Percentiles rank a stretch among this genome's conserved stretches.
Evolutionary conservation across 192 early-diverging fungal genomes (phyloP).

Genomic region (Podila horticola): DNA sequence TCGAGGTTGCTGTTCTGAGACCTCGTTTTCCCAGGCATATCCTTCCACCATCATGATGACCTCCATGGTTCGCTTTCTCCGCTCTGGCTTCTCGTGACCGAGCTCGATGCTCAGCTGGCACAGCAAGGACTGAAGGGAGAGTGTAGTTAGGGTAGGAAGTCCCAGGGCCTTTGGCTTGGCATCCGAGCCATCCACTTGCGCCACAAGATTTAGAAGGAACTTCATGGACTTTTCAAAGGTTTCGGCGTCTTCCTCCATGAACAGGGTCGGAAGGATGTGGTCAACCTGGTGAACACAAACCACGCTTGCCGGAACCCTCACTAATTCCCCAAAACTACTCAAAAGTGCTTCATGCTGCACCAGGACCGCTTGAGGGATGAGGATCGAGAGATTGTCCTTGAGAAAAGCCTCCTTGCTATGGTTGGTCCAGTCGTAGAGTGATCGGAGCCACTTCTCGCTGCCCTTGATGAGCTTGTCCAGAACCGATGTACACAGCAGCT

Average conservation of each 20-base stretch:
- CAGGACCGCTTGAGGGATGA: slow-evolving; percentile 33
- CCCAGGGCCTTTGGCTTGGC: background rate
- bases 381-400: slow-evolving; percentile 7
- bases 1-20: background rate
- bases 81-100: slow-evolving; percentile 12
- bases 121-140: slow-evolving; percentile 20
- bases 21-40: slow-evolving; percentile 8
- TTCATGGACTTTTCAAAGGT: slow-evolving; percentile 9
- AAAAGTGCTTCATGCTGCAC: slow-evolving; percentile 11
- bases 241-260: slow-evolving; percentile 9
- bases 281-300: slow-evolving; percentile 35
- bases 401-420: slow-evolving; percentile 19
- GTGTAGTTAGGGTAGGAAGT: slow-evolving; percentile 10
- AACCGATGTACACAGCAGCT: slow-evolving; percentile 12
- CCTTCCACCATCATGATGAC: slow-evolving; percentile 23
- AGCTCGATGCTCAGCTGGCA: slow-evolving; percentile 24
- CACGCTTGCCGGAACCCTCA: background rate
- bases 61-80: slow-evolving; percentile 10
- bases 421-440: slow-evolving; percentile 20
- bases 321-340: slow-evolving; percentile 8
- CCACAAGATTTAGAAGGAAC: slow-evolving; percentile 15
- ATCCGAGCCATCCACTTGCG: slow-evolving; percentile 5
- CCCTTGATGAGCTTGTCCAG: slow-evolving; percentile 15
- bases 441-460: slow-evolving; percentile 22
- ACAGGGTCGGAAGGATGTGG: slow-evolving; percentile 23